Conservation (phyloP, 1,139 yeast genomes). For the Blastobotrys proliferans region DNA sequence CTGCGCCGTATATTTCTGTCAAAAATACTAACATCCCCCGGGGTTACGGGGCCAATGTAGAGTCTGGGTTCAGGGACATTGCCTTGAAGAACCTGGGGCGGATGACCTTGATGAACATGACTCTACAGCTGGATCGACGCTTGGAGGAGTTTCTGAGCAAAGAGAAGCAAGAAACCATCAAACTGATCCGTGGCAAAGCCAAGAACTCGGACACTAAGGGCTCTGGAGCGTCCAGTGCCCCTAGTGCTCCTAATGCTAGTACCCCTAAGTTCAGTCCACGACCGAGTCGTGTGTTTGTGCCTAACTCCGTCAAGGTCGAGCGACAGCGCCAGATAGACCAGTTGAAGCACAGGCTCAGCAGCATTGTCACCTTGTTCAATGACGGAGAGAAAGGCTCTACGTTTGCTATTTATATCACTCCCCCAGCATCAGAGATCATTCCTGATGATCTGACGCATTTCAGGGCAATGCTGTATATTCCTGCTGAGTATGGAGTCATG, state of each 20-base stretch:
- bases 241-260: not conserved
- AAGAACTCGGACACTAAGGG: not conserved
- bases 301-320: constrained; percentile 20
- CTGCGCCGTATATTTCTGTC: constrained; percentile 38
- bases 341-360: constrained; percentile 20
- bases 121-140: constrained; percentile 53
- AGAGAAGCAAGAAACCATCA: constrained; percentile 55
- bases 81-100: constrained; percentile 40
- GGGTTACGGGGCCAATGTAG: constrained; percentile 65
- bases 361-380: constrained; percentile 13
- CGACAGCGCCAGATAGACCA: constrained; percentile 24
- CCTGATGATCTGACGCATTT: constrained; percentile 21
- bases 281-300: constrained; percentile 19
- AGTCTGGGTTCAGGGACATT: constrained; percentile 56
- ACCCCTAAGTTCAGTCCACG: constrained; percentile 7
- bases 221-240: not conserved
- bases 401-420: constrained; percentile 19
- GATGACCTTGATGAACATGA: constrained; percentile 45
- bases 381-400: constrained; percentile 19
- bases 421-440: constrained; percentile 23
- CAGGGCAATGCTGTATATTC: constrained; percentile 27
- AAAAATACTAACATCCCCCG: constrained; percentile 67
- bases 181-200: constrained; percentile 38
- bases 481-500: constrained; percentile 25
- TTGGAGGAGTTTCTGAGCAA: constrained; percentile 55